phyloP scores from a whole-genome alignment of 208 protist species.

The Trypanosoma cruzi region DNA sequence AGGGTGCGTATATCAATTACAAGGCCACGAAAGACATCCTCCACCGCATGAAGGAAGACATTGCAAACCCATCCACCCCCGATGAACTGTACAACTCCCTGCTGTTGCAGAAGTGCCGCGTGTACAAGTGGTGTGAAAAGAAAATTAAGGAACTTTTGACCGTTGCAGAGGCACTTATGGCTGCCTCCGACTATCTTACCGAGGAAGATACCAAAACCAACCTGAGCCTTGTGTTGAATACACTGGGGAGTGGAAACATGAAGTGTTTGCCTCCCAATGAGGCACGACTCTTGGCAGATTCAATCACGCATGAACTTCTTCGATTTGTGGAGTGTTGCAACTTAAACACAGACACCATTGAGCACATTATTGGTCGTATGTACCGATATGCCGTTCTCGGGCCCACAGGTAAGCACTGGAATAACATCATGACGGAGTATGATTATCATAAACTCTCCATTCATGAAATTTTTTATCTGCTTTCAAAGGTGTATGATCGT shows the following conservation, averaged over 20 bases:
- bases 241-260: slow-evolving; percentile 20
- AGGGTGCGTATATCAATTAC: slow-evolving; percentile 87
- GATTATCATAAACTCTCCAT: slow-evolving; percentile 63
- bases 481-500: slow-evolving; percentile 79
- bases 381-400: slow-evolving; percentile 87
- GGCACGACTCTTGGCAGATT: slow-evolving; percentile 67
- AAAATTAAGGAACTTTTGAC: slow-evolving; percentile 67
- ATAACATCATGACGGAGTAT: slow-evolving; percentile 64
- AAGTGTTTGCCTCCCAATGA: slow-evolving; percentile 48
- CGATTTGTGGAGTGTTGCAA: slow-evolving; percentile 87
- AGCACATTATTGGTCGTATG: slow-evolving; percentile 87
- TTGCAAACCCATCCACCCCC: slow-evolving; percentile 77
- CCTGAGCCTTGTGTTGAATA: slow-evolving; percentile 42
- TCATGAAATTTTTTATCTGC: slow-evolving; percentile 73
- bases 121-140: slow-evolving; percentile 72
- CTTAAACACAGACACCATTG: slow-evolving; percentile 86
- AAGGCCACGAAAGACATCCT: slow-evolving; percentile 88
- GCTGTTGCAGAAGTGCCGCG: slow-evolving; percentile 62
- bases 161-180: slow-evolving; percentile 63
- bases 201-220: slow-evolving; percentile 46
- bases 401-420: slow-evolving; percentile 80
- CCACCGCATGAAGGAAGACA: slow-evolving; percentile 87
- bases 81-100: slow-evolving; percentile 80
- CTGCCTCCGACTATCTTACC: slow-evolving; percentile 49
- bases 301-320: slow-evolving; percentile 78